These are phyloP conservation scores for Didymella arachidicola DNA, from an alignment of 2,329 filamentous ascomycete species.

Conservation along the genomic window DNA sequence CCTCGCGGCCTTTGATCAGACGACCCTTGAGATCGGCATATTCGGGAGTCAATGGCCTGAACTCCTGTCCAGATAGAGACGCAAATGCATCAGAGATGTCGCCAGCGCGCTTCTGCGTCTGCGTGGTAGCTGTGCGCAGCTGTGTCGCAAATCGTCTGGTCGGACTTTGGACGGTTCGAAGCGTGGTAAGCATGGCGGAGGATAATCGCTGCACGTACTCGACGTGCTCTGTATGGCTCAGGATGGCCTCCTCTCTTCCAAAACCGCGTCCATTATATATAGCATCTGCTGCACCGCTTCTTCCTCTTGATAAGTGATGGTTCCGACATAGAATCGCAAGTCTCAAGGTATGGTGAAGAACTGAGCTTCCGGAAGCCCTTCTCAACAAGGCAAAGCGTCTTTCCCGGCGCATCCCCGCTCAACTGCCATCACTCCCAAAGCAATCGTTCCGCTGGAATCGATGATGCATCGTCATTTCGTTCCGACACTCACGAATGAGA, in stretches of 20 bases:
- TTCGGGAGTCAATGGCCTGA: conserved; percentile 54
- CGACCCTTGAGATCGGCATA: conserved; percentile 57
- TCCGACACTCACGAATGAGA: conserved; percentile 29
- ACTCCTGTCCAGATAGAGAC: conserved; percentile 57
- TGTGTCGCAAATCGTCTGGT: conserved; percentile 30
- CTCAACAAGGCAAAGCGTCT: conserved; percentile 27
- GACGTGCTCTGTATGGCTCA: conserved; percentile 13
- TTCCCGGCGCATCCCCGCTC: conserved; percentile 16
- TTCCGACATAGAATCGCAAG: conserved; percentile 32
- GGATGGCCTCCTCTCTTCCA: conserved; percentile 21
- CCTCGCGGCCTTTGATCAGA: conserved; percentile 58
- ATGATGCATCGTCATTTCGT: conserved; percentile 21
- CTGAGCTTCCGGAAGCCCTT: conserved; percentile 30
- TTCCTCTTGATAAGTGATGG: conserved; percentile 9
- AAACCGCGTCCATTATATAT: conserved; percentile 36
- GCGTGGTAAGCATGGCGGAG: conserved; percentile 40
- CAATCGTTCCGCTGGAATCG: conserved; percentile 27
- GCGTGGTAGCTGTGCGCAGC: conserved; percentile 42
- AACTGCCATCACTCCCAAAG: conserved; percentile 23
- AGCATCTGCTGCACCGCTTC: conserved; percentile 13
- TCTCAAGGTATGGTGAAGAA: conserved; percentile 23
- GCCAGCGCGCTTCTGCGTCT: conserved; percentile 55
- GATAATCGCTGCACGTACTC: conserved; percentile 11
- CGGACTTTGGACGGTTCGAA: conserved; percentile 38
- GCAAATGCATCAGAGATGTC: conserved; percentile 61